Conservation (phyloP, 2,329 filamentous ascomycete genomes). For the Fusarium globosum region DNA sequence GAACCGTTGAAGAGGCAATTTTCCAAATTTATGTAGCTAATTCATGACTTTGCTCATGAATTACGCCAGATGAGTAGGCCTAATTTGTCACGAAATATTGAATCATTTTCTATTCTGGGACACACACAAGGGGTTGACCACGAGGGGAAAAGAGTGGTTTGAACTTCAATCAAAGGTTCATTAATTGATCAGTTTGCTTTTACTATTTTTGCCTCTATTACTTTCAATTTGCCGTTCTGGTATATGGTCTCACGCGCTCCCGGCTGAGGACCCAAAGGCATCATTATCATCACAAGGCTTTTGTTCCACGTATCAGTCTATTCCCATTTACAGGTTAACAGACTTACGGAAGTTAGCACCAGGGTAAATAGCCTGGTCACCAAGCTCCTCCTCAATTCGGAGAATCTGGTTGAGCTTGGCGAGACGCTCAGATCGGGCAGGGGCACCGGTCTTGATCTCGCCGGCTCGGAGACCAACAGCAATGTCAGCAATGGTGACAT, state of each 20-base stretch:
- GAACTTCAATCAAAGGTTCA: constrained; percentile 37
- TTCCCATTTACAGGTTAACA: constrained; percentile 79
- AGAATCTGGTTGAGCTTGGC: constrained; percentile 99
- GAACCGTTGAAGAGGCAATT: too few species aligned
- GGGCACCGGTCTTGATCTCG: constrained; percentile 99
- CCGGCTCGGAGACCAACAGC: constrained; percentile 95
- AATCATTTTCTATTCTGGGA: background rate
- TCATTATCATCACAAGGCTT: constrained; percentile 41
- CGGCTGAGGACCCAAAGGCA: constrained; percentile 39
- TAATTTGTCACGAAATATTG: background rate
- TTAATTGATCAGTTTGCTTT: constrained; percentile 41
- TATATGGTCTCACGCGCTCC: constrained; percentile 41
- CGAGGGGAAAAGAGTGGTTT: background rate
- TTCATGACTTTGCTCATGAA: too few species aligned
- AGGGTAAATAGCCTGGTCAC: constrained; percentile 89
- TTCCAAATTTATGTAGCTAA: background rate
- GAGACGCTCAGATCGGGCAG: constrained; percentile 94
- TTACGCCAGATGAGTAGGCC: background rate
- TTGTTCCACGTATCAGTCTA: constrained; percentile 14
- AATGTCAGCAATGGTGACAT: constrained; percentile 99
- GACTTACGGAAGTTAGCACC: constrained; percentile 91
- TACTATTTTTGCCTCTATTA: constrained; percentile 47
- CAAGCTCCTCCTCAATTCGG: constrained; percentile 99
- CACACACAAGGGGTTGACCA: background rate
- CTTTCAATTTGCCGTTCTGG: constrained; percentile 41